phyloP scores from a whole-genome alignment of 345 rosid species.

The Excoecaria agallocha region DNA sequence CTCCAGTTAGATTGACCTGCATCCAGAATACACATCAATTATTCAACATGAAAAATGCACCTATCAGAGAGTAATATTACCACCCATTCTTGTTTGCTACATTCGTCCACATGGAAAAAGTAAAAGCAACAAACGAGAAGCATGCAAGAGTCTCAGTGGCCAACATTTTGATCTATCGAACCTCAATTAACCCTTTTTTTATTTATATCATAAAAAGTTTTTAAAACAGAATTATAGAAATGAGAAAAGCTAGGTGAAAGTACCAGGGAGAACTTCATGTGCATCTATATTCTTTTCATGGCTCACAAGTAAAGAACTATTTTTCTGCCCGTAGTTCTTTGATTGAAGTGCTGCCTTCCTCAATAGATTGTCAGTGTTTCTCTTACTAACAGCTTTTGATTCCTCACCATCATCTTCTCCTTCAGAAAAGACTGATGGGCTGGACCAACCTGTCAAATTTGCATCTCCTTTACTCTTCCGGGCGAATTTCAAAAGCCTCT shows the following conservation, averaged over 20 bases:
- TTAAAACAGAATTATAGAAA: neutral
- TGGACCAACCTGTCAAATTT: slow-evolving; percentile 54
- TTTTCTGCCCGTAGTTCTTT: slow-evolving; percentile 40
- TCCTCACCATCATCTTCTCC: slow-evolving; percentile 65
- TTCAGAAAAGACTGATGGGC: slow-evolving; percentile 62
- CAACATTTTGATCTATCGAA: neutral
- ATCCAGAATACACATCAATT: slow-evolving; percentile 13
- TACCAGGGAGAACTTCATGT: slow-evolving; percentile 43
- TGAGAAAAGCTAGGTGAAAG: neutral
- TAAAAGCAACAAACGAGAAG: neutral
- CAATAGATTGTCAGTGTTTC: slow-evolving; percentile 43
- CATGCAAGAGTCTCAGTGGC: neutral
- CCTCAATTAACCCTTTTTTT: neutral
- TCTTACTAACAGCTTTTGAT: slow-evolving; percentile 42
- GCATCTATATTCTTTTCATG: slow-evolving; percentile 30
- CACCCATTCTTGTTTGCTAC: neutral
- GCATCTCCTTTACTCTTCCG: slow-evolving; percentile 67
- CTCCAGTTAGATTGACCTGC: slow-evolving; percentile 37
- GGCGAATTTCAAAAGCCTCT: slow-evolving; percentile 66
- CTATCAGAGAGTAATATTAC: neutral
- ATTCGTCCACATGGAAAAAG: neutral
- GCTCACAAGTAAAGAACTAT: slow-evolving; percentile 23
- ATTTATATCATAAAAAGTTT: neutral
- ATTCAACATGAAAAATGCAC: neutral
- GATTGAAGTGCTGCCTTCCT: slow-evolving; percentile 49